These are phyloP conservation scores for Boletus sp. DNA, from an alignment of 768 basidiomycete genomes.

Conservation along the genomic window DNA sequence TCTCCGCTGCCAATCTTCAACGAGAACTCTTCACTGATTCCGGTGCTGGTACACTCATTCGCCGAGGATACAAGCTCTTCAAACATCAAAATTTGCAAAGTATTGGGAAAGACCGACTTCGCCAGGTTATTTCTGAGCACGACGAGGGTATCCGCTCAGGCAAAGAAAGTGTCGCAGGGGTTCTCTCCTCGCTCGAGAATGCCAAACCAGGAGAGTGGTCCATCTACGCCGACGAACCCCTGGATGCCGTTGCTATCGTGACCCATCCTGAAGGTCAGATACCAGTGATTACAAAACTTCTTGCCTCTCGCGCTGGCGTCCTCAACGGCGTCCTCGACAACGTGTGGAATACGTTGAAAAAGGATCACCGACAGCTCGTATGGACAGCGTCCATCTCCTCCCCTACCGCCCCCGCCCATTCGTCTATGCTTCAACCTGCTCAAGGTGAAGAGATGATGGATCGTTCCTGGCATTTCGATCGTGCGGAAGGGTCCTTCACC, in stretches of 20 bases:
- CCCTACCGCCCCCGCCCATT: conserved; percentile 9
- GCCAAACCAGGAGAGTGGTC: conserved; percentile 84
- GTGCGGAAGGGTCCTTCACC: conserved; percentile 96
- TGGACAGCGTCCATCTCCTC: conserved; percentile 84
- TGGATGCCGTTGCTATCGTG: conserved; percentile 93
- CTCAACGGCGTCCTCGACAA: conserved; percentile 97
- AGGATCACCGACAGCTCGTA: conserved; percentile 90
- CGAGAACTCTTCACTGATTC: conserved; percentile 99
- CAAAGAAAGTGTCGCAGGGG: conserved; percentile 79
- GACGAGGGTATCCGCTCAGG: conserved; percentile 89
- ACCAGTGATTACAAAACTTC: conserved; percentile 90
- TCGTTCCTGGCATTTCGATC: conserved; percentile 97
- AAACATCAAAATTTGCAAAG: conserved; percentile 77
- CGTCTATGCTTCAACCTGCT: conserved; percentile 1
- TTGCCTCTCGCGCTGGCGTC: conserved; percentile 82
- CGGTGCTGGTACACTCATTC: conserved; percentile 96
- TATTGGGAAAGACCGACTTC: conserved; percentile 90
- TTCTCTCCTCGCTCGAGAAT: conserved; percentile 54
- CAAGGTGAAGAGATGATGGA: conserved; percentile 79
- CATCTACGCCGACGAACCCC: conserved; percentile 97
- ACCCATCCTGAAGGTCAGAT: conserved; percentile 85
- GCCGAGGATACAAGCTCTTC: conserved; percentile 97
- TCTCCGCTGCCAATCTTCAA: conserved; percentile 87
- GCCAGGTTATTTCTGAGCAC: conserved; percentile 92
- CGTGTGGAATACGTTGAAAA: conserved; percentile 94